Conservation (phyloP, 768 basidiomycete species). For the Sutorius australiensis region DNA sequence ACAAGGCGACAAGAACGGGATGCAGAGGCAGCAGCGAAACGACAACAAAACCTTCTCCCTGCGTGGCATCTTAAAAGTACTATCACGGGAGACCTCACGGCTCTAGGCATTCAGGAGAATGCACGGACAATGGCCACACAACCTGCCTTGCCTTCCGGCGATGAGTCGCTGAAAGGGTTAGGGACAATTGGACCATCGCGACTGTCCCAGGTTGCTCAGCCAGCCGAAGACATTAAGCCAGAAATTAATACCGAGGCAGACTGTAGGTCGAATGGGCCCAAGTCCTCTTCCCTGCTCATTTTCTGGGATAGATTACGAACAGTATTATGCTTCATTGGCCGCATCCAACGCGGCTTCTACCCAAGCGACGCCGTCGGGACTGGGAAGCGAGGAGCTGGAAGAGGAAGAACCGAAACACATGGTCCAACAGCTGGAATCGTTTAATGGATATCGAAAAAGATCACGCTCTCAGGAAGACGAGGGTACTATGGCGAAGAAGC, state of each 20-base stretch:
- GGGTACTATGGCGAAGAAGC: slow-evolving; percentile 37
- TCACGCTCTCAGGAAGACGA: slow-evolving; percentile 65
- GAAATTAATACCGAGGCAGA: slow-evolving; percentile 55
- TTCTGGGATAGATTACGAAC: slow-evolving; percentile 61
- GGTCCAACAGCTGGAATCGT: slow-evolving; percentile 60
- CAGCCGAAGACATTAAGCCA: slow-evolving; percentile 41
- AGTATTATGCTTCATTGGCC: slow-evolving; percentile 76
- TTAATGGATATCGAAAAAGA: slow-evolving; percentile 72
- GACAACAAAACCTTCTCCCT: slow-evolving; percentile 88
- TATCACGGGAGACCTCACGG: slow-evolving; percentile 87
- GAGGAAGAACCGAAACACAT: slow-evolving; percentile 71
- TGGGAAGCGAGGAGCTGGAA: slow-evolving; percentile 52
- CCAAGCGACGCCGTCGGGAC: slow-evolving; percentile 57
- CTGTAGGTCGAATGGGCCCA: slow-evolving; percentile 42
- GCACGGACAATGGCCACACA: slow-evolving; percentile 46
- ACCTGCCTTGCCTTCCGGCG: slow-evolving; percentile 48
- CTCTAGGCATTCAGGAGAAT: slow-evolving; percentile 73
- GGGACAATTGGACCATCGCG: slow-evolving; percentile 47
- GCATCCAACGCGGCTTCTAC: slow-evolving; percentile 58
- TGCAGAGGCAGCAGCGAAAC: slow-evolving; percentile 76
- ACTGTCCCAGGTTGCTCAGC: slow-evolving; percentile 27
- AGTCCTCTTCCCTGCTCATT: not conserved
- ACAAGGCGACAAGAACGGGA: slow-evolving; percentile 70
- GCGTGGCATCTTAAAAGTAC: slow-evolving; percentile 96
- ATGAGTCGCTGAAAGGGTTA: slow-evolving; percentile 68